Evolutionary conservation across 2,329 filamentous ascomycete species (phyloP).

Genomic region (Tolypocladium amazonense): DNA sequence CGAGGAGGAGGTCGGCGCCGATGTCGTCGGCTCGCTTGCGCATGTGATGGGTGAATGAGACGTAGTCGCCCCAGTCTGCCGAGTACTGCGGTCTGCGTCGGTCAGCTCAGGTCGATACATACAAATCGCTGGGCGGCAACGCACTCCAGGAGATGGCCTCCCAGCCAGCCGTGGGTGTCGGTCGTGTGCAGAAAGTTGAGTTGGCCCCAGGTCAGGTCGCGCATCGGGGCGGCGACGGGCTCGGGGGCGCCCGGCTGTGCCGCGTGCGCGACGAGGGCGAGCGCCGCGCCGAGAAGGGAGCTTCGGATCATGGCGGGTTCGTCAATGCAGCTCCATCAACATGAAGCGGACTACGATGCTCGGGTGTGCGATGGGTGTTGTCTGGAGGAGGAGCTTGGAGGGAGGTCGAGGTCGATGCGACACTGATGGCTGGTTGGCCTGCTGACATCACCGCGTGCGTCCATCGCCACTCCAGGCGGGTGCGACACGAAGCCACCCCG

Average conservation of each 20-base stretch:
- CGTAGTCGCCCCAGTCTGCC: conserved; percentile 95
- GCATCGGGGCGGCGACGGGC: conserved; percentile 70
- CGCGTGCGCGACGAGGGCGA: conserved; percentile 27
- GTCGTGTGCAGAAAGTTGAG: conserved; percentile 97
- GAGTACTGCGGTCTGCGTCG: conserved; percentile 69
- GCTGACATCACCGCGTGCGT: not conserved
- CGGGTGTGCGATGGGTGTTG: not conserved
- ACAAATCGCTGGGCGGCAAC: conserved; percentile 9
- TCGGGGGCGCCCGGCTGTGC: conserved; percentile 72
- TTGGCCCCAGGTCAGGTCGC: conserved; percentile 82
- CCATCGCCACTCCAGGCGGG: not conserved
- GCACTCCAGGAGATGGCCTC: conserved; percentile 83
- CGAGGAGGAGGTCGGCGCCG: conserved; percentile 76
- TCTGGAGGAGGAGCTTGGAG: not conserved
- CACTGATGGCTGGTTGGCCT: not conserved
- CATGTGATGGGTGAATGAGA: conserved; percentile 83
- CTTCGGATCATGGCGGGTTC: conserved; percentile 14
- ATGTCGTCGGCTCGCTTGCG: conserved; percentile 65
- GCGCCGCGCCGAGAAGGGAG: conserved; percentile 13
- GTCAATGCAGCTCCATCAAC: not conserved
- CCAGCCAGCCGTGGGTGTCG: conserved; percentile 92
- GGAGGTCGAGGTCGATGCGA: not conserved
- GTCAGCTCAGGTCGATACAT: not conserved
- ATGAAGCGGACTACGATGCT: not conserved
- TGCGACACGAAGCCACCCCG: no score